Evolutionary conservation across 2,329 filamentous ascomycete species (phyloP), one percentile per base, ranked within the genome.

Genomic region (Hirsutella minnesotensis): DNA sequence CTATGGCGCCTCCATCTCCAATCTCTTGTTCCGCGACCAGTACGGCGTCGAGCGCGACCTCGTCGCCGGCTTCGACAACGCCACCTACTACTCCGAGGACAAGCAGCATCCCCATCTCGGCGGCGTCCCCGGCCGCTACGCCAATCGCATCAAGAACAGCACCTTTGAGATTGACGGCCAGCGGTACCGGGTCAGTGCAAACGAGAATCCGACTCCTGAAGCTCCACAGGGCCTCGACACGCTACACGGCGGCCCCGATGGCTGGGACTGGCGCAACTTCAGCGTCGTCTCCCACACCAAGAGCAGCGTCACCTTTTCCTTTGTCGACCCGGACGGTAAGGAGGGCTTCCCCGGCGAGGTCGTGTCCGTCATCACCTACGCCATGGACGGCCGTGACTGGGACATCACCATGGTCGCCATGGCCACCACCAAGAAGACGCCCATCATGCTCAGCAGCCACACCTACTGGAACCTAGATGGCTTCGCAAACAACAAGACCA

Each of bases 381-480:
- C 79, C 0, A 59, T 89, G 41, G 69, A 68, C 4, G 74, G 78
- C 22, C 68, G 72, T 57, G 74, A 77, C 39, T 88, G 83, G 82
- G 72, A 84, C 55, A 70, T 87, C 53, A 81, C 77, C 62, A 86
- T 89, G 70, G 65, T 79, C 13, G 84, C 83, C 34, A 60, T 83
- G 43, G 68, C 83, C 3, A 79, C 80, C 9, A 85, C 81, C 24
- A 77, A 84, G 64, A 81, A 79, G 65, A 89, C 85, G 5, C 85
- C 85, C 39, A 86, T 90, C 59, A 89, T 90, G 84, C 70, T 90
- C 45, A 84, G 75, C 56, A 73, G 67, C 50, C 70, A 85, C 67
- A 77, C 75, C 8, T 90, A 90, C 70, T 90, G 84, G 85, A 89
- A 89, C 59, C 68, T 90, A 37, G 84, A 89, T 54, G 85, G 80